Percentiles rank a stretch among this genome's conserved stretches.
Evolutionary conservation across 495 filamentous ascomycete genomes (phyloP).

Genomic region (Peziza echinospora): DNA sequence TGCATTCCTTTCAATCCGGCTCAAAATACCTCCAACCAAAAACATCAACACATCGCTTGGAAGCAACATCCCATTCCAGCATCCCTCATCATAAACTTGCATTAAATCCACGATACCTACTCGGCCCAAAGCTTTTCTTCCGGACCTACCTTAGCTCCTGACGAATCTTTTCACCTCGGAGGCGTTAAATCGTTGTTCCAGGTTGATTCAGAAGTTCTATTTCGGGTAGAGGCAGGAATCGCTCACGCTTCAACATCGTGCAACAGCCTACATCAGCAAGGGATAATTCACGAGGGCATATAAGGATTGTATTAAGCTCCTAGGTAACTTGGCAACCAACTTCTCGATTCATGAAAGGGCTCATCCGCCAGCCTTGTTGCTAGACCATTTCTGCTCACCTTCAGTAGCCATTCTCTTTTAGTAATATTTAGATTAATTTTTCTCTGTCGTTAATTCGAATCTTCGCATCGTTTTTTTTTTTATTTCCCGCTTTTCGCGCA

Average conservation of each 20-base stretch:
- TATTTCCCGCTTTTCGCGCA: slow-evolving; percentile 8
- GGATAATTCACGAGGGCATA: neutral
- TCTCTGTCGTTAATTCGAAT: slow-evolving; percentile 12
- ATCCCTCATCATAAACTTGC: neutral
- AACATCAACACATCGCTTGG: too few species aligned
- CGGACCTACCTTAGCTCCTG: neutral
- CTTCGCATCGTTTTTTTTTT: neutral
- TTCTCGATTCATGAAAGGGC: too few species aligned
- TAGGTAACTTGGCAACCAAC: too few species aligned
- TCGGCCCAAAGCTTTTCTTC: too few species aligned
- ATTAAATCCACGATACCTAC: neutral
- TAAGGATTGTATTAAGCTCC: slow-evolving; percentile 3
- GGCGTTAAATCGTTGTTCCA: neutral
- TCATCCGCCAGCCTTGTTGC: slow-evolving; percentile 16
- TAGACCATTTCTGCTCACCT: neutral
- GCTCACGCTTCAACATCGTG: neutral
- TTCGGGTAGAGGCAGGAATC: neutral
- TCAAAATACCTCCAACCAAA: too few species aligned
- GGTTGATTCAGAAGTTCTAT: neutral
- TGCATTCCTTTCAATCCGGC: neutral
- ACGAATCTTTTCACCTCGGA: neutral
- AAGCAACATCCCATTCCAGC: too few species aligned
- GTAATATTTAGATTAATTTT: slow-evolving; percentile 12
- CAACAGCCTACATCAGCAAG: too few species aligned
- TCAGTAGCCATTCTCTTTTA: slow-evolving; percentile 17